phyloP scores from a whole-genome alignment of 176 grass and related monocot species.

The Musa itinerans region DNA sequence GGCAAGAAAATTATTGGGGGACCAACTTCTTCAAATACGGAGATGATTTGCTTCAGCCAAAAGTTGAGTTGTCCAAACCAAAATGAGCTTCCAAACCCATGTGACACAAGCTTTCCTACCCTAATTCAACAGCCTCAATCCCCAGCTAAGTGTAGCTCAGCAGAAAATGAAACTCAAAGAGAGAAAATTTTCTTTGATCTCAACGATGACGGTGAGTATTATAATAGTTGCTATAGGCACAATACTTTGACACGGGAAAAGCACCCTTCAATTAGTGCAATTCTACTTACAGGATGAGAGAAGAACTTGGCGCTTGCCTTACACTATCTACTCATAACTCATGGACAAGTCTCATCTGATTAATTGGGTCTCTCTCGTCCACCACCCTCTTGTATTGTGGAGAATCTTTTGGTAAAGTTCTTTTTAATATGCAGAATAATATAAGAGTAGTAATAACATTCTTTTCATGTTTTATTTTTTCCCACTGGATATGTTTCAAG shows the following conservation, averaged over 20 bases:
- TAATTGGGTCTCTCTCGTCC: background rate
- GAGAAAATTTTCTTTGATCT: slow-evolving; percentile 29
- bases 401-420: background rate
- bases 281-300: background rate
- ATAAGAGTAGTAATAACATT: no score
- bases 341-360: background rate
- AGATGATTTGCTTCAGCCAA: slow-evolving; percentile 26
- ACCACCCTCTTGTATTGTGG: no score
- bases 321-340: background rate
- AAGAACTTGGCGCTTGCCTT: background rate
- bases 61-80: slow-evolving; percentile 14
- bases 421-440: no score
- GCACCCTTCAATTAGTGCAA: background rate
- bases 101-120: background rate
- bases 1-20: slow-evolving; percentile 30
- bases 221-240: no score
- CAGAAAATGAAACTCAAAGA: background rate
- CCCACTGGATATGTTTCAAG: no score
- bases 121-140: slow-evolving; percentile 14
- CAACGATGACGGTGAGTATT: slow-evolving; percentile 29
- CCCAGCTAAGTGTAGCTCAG: slow-evolving; percentile 14
- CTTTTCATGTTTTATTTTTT: no score
- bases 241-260: background rate
- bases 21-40: slow-evolving; percentile 10
- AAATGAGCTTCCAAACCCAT: slow-evolving; percentile 12